phyloP scores from a whole-genome alignment of 129 eudicot genomes.

The Helianthus tuberosus region DNA sequence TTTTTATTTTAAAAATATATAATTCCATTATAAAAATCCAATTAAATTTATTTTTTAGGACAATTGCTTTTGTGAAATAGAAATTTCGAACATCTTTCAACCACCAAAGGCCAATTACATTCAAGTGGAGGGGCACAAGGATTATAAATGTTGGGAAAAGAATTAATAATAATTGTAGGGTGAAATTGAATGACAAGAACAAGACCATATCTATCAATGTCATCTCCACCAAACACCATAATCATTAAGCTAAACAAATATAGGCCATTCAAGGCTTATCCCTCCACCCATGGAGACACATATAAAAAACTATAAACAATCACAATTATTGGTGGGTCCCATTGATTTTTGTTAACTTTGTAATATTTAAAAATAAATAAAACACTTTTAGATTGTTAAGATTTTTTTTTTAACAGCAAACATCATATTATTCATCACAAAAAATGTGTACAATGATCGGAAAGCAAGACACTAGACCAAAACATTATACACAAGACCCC shows the following conservation, averaged over 20 bases:
- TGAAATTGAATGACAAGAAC: conserved; percentile 23
- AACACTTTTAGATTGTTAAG: too few relatives aligned
- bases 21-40: neutral
- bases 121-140: conserved; percentile 33
- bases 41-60: neutral
- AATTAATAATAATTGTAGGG: conserved; percentile 15
- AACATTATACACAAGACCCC: too few relatives aligned
- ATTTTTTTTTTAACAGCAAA: too few relatives aligned
- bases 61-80: neutral
- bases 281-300: conserved; percentile 26
- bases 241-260: conserved; percentile 36
- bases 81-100: conserved; percentile 19
- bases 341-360: neutral
- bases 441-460: too few relatives aligned
- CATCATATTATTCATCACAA: too few relatives aligned
- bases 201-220: conserved; percentile 25
- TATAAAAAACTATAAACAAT: conserved; percentile 18
- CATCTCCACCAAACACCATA: conserved; percentile 32
- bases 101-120: conserved; percentile 16
- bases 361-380: neutral
- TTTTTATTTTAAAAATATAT: neutral
- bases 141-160: conserved; percentile 22
- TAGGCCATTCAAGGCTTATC: conserved; percentile 42
- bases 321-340: conserved; percentile 25
- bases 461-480: too few relatives aligned